Percentiles rank a stretch among this genome's conserved stretches.
phyloP scores from a whole-genome alignment of 768 basidiomycete species.

The Daedaleopsis sinensis region DNA sequence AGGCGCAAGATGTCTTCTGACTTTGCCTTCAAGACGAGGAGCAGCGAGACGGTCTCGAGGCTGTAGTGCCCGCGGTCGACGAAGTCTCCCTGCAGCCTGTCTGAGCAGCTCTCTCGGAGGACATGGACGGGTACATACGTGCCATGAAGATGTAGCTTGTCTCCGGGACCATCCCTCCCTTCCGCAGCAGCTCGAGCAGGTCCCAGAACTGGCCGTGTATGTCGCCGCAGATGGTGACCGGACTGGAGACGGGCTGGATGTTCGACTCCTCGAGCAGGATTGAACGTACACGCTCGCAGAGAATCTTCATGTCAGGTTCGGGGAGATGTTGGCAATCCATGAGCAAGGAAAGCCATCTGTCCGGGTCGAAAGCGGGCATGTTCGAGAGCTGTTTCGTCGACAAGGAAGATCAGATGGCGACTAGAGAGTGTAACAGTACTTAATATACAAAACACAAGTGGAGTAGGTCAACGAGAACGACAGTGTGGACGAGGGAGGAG shows the following conservation, averaged over 20 bases:
- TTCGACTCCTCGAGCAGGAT: constrained; percentile 96
- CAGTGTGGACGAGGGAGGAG: no score
- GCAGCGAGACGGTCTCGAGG: constrained; percentile 89
- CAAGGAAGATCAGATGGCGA: background rate
- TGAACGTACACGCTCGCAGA: constrained; percentile 88
- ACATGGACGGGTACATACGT: constrained; percentile 48
- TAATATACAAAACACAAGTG: background rate
- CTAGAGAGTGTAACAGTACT: background rate
- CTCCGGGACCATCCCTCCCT: constrained; percentile 84
- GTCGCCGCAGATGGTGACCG: constrained; percentile 94
- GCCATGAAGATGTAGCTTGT: constrained; percentile 97
- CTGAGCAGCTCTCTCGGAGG: constrained; percentile 21
- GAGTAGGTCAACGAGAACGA: no score
- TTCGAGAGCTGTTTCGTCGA: background rate
- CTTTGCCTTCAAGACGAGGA: constrained; percentile 90
- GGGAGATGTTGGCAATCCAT: constrained; percentile 85
- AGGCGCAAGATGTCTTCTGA: constrained; percentile 37
- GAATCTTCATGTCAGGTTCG: constrained; percentile 89
- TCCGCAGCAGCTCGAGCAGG: constrained; percentile 83
- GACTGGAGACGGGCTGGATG: constrained; percentile 93
- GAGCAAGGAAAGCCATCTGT: constrained; percentile 89
- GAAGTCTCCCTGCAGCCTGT: constrained; percentile 79
- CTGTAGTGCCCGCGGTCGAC: constrained; percentile 97
- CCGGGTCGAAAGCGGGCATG: constrained; percentile 49
- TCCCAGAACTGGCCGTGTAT: constrained; percentile 99